Conservation (phyloP, 2,329 filamentous ascomycete genomes). For the Nemania sp. region DNA sequence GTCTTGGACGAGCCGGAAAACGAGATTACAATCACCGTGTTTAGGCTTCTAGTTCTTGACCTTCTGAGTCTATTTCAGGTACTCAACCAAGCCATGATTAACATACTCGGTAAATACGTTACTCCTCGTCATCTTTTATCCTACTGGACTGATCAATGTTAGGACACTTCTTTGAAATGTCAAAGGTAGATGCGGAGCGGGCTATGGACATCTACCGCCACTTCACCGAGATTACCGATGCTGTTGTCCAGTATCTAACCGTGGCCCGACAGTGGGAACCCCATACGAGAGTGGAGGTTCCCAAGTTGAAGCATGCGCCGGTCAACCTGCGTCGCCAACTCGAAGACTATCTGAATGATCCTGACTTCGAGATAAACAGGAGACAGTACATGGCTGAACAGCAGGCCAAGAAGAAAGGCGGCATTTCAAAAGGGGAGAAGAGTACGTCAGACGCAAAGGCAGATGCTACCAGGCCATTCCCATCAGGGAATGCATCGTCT, state of each 20-base stretch:
- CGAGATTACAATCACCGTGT: slow-evolving; percentile 94
- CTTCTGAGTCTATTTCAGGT: slow-evolving; percentile 89
- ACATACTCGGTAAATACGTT: slow-evolving; percentile 75
- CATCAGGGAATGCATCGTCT: slow-evolving; percentile 44
- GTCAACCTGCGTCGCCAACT: slow-evolving; percentile 87
- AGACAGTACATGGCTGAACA: slow-evolving; percentile 90
- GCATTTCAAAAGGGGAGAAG: slow-evolving; percentile 45
- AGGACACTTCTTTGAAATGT: slow-evolving; percentile 99
- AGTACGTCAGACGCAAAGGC: slow-evolving; percentile 44
- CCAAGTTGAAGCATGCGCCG: slow-evolving; percentile 95
- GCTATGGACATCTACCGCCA: slow-evolving; percentile 90
- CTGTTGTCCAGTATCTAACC: slow-evolving; percentile 86
- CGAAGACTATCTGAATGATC: slow-evolving; percentile 92
- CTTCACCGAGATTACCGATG: slow-evolving; percentile 90
- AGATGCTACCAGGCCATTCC: slow-evolving; percentile 50
- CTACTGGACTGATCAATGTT: slow-evolving; percentile 28
- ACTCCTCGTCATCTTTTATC: background rate
- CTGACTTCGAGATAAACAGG: slow-evolving; percentile 92
- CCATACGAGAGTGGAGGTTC: slow-evolving; percentile 90
- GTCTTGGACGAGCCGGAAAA: slow-evolving; percentile 92
- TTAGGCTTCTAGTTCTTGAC: slow-evolving; percentile 87
- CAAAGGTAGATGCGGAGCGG: slow-evolving; percentile 87
- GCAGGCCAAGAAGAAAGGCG: slow-evolving; percentile 66
- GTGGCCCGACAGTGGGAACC: slow-evolving; percentile 89
- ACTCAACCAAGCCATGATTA: slow-evolving; percentile 96